Evolutionary conservation across 2,329 filamentous ascomycete species (phyloP).

Genomic region (Scortechinia acanthostroma): DNA sequence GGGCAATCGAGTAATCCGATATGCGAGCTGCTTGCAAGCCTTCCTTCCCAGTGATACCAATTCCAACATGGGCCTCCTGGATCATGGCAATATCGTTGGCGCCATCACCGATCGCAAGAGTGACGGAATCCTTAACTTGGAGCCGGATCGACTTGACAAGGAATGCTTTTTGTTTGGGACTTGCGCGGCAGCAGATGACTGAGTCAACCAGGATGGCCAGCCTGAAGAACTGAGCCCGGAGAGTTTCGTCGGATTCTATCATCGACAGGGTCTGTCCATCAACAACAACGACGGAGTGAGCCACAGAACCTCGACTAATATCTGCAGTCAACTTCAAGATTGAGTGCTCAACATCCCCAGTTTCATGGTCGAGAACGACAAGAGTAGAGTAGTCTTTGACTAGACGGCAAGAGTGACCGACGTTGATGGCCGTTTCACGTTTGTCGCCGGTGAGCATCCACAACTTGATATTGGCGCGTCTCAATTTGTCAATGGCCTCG

Average conservation of each 20-base stretch:
- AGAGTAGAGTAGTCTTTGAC: constrained; percentile 68
- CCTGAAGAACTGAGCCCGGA: constrained; percentile 61
- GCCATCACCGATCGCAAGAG: constrained; percentile 82
- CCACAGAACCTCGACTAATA: constrained; percentile 60
- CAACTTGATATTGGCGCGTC: constrained; percentile 82
- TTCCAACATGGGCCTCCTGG: constrained; percentile 79
- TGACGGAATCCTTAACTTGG: constrained; percentile 67
- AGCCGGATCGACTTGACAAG: constrained; percentile 72
- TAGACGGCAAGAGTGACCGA: constrained; percentile 78
- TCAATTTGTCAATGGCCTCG: constrained; percentile 83
- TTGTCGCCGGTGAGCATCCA: constrained; percentile 98
- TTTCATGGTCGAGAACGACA: constrained; percentile 63
- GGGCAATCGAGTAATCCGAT: constrained; percentile 79
- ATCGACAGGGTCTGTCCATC: constrained; percentile 71
- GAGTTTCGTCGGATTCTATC: constrained; percentile 58
- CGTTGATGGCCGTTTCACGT: constrained; percentile 85
- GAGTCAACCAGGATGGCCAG: constrained; percentile 76
- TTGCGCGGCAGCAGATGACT: constrained; percentile 82
- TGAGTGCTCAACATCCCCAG: constrained; percentile 57
- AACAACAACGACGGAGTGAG: constrained; percentile 77
- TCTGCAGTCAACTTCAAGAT: constrained; percentile 62
- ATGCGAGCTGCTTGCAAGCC: constrained; percentile 79
- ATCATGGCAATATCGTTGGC: constrained; percentile 94
- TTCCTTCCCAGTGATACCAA: constrained; percentile 82
- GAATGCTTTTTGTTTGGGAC: constrained; percentile 75